These are phyloP conservation scores for Teratosphaeria nubilosa DNA, from an alignment of 2,329 filamentous ascomycete genomes.

Conservation along the genomic window DNA sequence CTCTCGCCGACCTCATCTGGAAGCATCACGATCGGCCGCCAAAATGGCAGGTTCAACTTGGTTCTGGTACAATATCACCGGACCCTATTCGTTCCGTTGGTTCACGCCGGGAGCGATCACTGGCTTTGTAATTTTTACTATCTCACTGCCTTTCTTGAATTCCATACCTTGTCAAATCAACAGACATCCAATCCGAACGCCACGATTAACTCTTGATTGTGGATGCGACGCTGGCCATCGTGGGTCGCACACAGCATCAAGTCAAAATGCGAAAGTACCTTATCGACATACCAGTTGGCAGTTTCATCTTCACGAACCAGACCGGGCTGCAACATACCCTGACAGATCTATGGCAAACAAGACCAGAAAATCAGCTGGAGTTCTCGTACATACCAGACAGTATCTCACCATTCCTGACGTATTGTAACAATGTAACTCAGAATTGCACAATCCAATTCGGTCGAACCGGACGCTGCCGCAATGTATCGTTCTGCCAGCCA, in stretches of 20 bases:
- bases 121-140: slow-evolving; percentile 3
- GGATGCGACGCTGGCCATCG: neutral
- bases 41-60: neutral
- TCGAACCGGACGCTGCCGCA: slow-evolving; percentile 6
- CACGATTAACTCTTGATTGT: neutral
- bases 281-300: slow-evolving; percentile 3
- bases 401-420: slow-evolving; percentile 6
- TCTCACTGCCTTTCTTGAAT: neutral
- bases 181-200: too few species aligned
- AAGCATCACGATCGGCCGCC: neutral
- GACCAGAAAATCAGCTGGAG: neutral
- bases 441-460: slow-evolving; percentile 6
- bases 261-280: slow-evolving; percentile 8
- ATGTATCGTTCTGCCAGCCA: slow-evolving; percentile 5
- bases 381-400: neutral
- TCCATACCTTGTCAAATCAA: too few species aligned
- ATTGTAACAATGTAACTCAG: slow-evolving; percentile 9
- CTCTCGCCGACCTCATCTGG: too few species aligned
- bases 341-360: slow-evolving; percentile 4
- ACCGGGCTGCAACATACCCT: slow-evolving; percentile 9
- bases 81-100: slow-evolving; percentile 8
- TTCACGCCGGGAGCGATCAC: slow-evolving; percentile 8
- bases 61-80: slow-evolving; percentile 7
- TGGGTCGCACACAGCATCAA: neutral
- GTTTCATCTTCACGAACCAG: slow-evolving; percentile 11